These are phyloP conservation scores for Candida hungchunana DNA, from an alignment of 805 yeast species.

Conservation along the genomic window DNA sequence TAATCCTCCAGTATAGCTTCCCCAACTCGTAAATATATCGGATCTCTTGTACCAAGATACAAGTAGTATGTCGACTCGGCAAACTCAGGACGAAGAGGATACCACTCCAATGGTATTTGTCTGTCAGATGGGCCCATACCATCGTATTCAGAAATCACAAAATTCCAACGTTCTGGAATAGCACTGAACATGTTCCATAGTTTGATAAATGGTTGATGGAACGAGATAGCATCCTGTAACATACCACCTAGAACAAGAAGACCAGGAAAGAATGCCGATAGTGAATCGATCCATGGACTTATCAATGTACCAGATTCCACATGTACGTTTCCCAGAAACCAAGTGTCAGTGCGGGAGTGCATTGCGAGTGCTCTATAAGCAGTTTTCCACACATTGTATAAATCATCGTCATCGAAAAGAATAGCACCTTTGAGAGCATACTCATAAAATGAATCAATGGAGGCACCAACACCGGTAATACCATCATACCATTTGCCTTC, in stretches of 20 bases:
- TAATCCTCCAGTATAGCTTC: constrained; percentile 56
- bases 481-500: constrained; percentile 52
- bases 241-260: constrained; percentile 77
- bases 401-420: constrained; percentile 57
- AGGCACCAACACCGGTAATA: constrained; percentile 83
- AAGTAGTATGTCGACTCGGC: constrained; percentile 83
- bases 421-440: constrained; percentile 77
- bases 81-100: constrained; percentile 89
- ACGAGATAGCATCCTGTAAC: constrained; percentile 54
- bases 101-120: constrained; percentile 73
- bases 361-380: constrained; percentile 56
- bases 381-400: constrained; percentile 51
- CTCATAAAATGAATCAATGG: constrained; percentile 87
- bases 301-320: constrained; percentile 44
- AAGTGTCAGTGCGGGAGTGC: constrained; percentile 46
- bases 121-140: constrained; percentile 20
- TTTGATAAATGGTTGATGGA: constrained; percentile 63
- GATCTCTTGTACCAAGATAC: constrained; percentile 82
- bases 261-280: constrained; percentile 89
- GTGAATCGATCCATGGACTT: constrained; percentile 76
- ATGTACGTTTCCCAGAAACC: constrained; percentile 56
- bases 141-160: constrained; percentile 13
- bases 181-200: constrained; percentile 78
- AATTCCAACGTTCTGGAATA: constrained; percentile 87
- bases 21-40: constrained; percentile 76